A percentile compares a stretch with the other conserved stretches of the same genome.
These are phyloP conservation scores for Zygoascus flipseniorum DNA, from an alignment of 805 yeast genomes.

Conservation along the genomic window DNA sequence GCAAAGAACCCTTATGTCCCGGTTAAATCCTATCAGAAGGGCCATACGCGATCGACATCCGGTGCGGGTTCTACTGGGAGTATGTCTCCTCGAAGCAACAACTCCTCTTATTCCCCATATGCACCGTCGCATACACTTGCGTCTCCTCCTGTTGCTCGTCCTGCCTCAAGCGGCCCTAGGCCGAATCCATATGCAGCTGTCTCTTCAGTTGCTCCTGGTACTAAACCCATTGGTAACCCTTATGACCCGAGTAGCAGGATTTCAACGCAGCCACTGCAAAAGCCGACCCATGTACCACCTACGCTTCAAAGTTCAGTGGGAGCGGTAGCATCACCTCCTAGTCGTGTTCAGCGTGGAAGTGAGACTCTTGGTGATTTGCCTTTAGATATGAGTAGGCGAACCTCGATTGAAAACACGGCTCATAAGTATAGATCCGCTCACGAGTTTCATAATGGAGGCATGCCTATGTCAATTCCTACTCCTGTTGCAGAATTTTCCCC, in stretches of 20 bases:
- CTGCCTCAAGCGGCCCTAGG: not conserved
- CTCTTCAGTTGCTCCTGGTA: not conserved
- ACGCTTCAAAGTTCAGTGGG: not conserved
- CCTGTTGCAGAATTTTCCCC: not conserved
- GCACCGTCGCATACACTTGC: not conserved
- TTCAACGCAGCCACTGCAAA: not conserved
- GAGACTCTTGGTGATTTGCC: constrained; percentile 12
- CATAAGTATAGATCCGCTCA: not conserved
- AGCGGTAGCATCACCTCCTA: constrained; percentile 4
- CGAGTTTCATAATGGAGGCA: not conserved
- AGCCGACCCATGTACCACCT: not conserved
- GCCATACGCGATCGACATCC: not conserved
- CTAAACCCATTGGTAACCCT: not conserved
- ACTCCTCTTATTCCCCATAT: constrained; percentile 4
- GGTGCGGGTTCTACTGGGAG: constrained; percentile 2
- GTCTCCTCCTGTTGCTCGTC: not conserved
- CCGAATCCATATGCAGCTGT: not conserved
- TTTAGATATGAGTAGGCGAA: constrained; percentile 4
- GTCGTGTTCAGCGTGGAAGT: not conserved
- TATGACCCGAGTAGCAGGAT: not conserved
- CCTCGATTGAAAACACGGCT: not conserved
- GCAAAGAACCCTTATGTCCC: not conserved
- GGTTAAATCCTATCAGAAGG: not conserved
- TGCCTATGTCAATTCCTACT: not conserved
- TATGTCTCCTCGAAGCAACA: not conserved